These are phyloP conservation scores for Lecanicillium sp. DNA, from an alignment of 2,329 filamentous ascomycete genomes.

Conservation along the genomic window DNA sequence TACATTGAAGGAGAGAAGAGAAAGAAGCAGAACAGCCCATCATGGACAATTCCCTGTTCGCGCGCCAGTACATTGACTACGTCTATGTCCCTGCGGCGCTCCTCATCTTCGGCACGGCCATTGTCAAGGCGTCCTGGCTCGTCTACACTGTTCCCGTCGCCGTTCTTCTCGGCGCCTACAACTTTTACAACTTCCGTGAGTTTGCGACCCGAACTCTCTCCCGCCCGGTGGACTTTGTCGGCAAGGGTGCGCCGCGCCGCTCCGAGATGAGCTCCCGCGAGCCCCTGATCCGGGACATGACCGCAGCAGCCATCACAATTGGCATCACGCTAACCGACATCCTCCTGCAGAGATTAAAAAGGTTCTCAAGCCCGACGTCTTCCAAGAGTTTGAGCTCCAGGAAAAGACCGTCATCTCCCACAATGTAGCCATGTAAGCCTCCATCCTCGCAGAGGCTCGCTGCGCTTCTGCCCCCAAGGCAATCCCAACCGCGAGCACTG, in stretches of 20 bases:
- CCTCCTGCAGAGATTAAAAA: slow-evolving; percentile 59
- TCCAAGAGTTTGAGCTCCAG: slow-evolving; percentile 88
- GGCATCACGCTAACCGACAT: slow-evolving; percentile 15
- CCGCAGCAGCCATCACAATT: no score
- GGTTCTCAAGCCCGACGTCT: slow-evolving; percentile 77
- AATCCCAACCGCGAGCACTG: not conserved
- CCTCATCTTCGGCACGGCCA: slow-evolving; percentile 66
- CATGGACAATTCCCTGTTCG: slow-evolving; percentile 30
- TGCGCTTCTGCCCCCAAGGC: no score
- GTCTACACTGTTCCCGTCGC: slow-evolving; percentile 65
- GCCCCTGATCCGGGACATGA: no score
- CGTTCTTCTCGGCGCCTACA: slow-evolving; percentile 60
- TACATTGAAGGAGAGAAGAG: no score
- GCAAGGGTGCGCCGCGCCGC: not conserved
- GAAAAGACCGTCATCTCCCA: slow-evolving; percentile 95
- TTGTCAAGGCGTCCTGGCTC: slow-evolving; percentile 73
- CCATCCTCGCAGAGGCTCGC: not conserved
- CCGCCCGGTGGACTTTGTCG: not conserved
- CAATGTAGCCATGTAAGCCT: slow-evolving; percentile 86
- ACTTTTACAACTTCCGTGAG: slow-evolving; percentile 67
- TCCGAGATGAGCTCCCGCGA: no score
- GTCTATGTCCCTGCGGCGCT: slow-evolving; percentile 80
- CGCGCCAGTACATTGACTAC: slow-evolving; percentile 65
- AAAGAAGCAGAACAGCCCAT: no score
- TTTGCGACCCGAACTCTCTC: slow-evolving; percentile 18